phyloP scores from a whole-genome alignment of 192 early-diverging fungal species.

The Linnemannia elongata region DNA sequence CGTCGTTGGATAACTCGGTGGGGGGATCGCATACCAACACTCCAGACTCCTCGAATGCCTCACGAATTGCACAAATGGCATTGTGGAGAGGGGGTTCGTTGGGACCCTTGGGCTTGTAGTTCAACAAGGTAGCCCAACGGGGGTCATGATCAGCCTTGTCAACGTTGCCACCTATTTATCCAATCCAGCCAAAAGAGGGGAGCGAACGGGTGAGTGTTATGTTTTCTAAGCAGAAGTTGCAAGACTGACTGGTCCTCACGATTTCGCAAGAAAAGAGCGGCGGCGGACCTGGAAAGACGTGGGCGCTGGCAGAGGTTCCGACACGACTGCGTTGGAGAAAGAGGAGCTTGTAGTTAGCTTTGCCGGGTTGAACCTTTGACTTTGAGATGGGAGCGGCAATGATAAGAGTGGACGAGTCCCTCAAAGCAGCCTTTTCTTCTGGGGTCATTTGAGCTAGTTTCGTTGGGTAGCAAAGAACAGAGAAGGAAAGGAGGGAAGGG shows the following conservation, averaged over 20 bases:
- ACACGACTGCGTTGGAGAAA: conserved; percentile 54
- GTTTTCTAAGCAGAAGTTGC: not conserved
- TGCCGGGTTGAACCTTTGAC: conserved; percentile 42
- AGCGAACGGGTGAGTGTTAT: not conserved
- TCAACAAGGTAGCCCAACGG: conserved; percentile 36
- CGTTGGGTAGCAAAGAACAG: not conserved
- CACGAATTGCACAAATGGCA: conserved; percentile 77
- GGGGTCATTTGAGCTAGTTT: conserved; percentile 23
- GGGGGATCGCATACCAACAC: conserved; percentile 68
- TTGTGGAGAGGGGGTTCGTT: conserved; percentile 53
- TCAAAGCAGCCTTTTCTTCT: conserved; percentile 24
- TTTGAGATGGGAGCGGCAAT: conserved; percentile 47
- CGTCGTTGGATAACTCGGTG: conserved; percentile 21
- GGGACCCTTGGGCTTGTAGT: conserved; percentile 20
- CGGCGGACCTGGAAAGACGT: conserved; percentile 65
- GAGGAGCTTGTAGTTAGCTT: conserved; percentile 49
- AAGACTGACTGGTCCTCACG: not conserved
- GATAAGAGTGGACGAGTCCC: conserved; percentile 45
- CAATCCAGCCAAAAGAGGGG: conserved; percentile 20
- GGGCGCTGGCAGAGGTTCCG: conserved; percentile 62
- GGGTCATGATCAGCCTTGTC: conserved; percentile 52
- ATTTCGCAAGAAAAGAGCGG: not conserved
- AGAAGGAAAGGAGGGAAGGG: not conserved
- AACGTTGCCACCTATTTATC: conserved; percentile 34
- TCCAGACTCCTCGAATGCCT: conserved; percentile 89